phyloP scores from a whole-genome alignment of 1,284 basidiomycete species.

The Phaffia rhodozyma region DNA sequence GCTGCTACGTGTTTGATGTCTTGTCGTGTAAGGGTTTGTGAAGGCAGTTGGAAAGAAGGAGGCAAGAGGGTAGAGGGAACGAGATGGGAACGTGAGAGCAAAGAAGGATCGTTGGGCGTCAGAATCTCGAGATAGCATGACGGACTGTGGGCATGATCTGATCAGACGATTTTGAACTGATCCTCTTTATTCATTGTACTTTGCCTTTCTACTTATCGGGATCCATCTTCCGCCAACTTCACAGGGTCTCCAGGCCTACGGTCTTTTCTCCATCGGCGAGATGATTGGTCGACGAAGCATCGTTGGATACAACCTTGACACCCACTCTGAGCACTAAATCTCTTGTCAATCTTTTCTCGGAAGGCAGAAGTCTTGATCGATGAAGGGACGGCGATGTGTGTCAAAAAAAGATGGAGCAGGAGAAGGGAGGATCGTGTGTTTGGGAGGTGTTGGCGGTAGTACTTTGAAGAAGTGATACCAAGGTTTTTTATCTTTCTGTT shows the following conservation, averaged over 20 bases:
- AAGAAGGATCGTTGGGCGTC: too few species aligned
- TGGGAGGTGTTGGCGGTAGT: too few species aligned
- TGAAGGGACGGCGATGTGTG: too few species aligned
- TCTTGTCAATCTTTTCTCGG: too few species aligned
- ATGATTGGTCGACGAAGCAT: conserved; percentile 73
- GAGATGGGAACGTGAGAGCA: neutral
- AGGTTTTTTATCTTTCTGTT: too few species aligned
- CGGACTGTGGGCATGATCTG: neutral
- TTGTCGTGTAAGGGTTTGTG: neutral
- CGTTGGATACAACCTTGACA: conserved; percentile 56
- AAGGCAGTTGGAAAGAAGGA: neutral
- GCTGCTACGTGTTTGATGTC: conserved; percentile 33
- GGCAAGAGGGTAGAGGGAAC: neutral
- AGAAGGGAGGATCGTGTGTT: too few species aligned
- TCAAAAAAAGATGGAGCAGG: too few species aligned
- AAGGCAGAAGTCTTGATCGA: too few species aligned
- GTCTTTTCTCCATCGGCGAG: conserved; percentile 67
- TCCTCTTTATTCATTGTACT: neutral
- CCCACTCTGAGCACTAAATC: too few species aligned
- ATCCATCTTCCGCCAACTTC: neutral
- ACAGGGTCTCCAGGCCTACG: conserved; percentile 44
- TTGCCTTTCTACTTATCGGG: neutral
- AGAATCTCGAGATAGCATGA: neutral
- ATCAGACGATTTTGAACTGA: neutral
- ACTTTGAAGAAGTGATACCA: too few species aligned